Base-by-base conservation (phyloP, 2,329 filamentous ascomycete species). In the Diaporthe australafricana region DNA sequence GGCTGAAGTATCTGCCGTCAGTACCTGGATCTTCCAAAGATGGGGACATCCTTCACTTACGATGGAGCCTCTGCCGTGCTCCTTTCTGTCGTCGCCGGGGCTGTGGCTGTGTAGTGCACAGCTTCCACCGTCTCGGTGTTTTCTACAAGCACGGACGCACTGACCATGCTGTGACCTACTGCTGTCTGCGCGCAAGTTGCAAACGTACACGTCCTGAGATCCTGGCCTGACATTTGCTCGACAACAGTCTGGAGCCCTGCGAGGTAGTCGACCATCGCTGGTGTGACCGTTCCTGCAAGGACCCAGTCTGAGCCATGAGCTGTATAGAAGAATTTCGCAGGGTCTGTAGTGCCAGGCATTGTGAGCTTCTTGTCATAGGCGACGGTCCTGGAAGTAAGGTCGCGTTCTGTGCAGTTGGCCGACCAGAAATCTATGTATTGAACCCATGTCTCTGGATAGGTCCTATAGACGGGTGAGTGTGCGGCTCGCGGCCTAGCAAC, bases 351-450 rank as follows among this genome's bases (percentile, higher is more conserved):
- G 11, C 40, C 60, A 25, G 60, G 60, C 60, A 65, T 50, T 0
- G 47, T 8, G 1, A 65, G 60, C 30, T 65, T 65, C 6, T 20
- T 65, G 60, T 65, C 60, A n/a, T 65, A 65, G n/a, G 35, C 45
- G n/a, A 30, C 35, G 5, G 30, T 65, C 38, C 38, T 5, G 38
- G 38, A 40, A 22, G n/a, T 38, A 7, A 50, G 45, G 30, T 65
- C 60, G 30, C 60, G 60, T n/a, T 65, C 45, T 65, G 60, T 65
- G 30, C 60, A 65, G n/a, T 65, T 65, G 22, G 60, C 60, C 25
- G 60, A 65, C 60, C 60, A 65, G 30, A 65, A 65, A 35, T 65
- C 60, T 7, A 65, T 22, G 30, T 65, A 65, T n/a, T 65, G 47
- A 1, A 65, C 17, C 60, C 60, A 65, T 8, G 60, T 65, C 60